Evolutionary conservation across 1,139 yeast species (phyloP), one percentile per base, ranked within the genome.

Genomic region (Barnettozyma hawaiiensis): DNA sequence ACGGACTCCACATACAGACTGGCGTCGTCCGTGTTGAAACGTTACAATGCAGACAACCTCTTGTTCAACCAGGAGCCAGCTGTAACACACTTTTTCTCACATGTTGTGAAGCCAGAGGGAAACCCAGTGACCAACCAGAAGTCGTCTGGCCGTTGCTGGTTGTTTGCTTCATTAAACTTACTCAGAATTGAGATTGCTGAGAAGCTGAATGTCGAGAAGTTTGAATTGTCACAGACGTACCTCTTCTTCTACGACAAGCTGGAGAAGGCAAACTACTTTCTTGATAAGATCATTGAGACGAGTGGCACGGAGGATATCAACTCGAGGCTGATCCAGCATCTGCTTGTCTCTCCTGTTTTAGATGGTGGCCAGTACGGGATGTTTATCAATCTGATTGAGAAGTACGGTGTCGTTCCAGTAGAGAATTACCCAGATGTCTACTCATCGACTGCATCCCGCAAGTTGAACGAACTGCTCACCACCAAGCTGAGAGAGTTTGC

Each of bases 321-420:
- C 49, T 78, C 87, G 1, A 72, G 94, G 54, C 61, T 84, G 44
- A 75, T 84, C 40, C 82, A 78, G 60, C 77, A 72, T 53, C 64
- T 85, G 46, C 66, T 85, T 47, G 52, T 65, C 7, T 78, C 74
- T 43, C 94, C 95, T 11, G 76, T 80, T 39, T 63, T 74, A 44
- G 95, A 85, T 57, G 95, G 95, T 52, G 95, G 95, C 39, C 95
- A 85, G 63, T 85, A 84, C 74, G 83, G 82, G 54, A 82, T 85
- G 92, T 75, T 84, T 61, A 70, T 81, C 35, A 84, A 84, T 61
- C 62, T 85, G 48, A 75, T 85, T 42, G 76, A 76, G 50, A 85
- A 85, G 62, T 85, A 85, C 54, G 95, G 95, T 33, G 59, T 83
- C 42, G 82, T 85, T 39, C 96, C 96, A 36, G 70, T 80, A 56